These are phyloP conservation scores for Geotrichum histeridarum DNA, from an alignment of 1,139 yeast genomes.

Conservation along the genomic window DNA sequence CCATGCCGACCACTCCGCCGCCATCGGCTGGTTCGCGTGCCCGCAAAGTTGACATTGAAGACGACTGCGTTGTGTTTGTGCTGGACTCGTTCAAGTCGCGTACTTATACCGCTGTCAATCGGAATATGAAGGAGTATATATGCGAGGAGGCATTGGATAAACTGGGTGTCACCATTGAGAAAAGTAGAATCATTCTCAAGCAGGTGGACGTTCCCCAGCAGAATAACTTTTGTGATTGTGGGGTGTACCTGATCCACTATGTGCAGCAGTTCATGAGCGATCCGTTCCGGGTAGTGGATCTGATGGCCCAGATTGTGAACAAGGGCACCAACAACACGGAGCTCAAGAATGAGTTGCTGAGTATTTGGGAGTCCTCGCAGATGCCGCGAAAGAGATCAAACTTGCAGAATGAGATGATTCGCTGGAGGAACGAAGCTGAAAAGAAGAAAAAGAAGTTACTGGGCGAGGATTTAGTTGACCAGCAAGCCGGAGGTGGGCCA, in stretches of 20 bases:
- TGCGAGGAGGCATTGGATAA: conserved; percentile 66
- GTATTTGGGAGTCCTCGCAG: conserved; percentile 22
- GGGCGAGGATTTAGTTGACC: too few relatives aligned
- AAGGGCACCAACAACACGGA: not conserved
- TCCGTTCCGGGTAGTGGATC: conserved; percentile 46
- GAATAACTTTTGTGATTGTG: conserved; percentile 89
- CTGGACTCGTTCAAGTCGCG: conserved; percentile 60
- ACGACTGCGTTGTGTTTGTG: conserved; percentile 49
- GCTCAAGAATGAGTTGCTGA: conserved; percentile 15
- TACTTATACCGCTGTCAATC: conserved; percentile 34
- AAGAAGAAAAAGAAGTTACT: not conserved
- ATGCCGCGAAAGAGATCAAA: conserved; percentile 9
- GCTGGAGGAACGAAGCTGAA: not conserved
- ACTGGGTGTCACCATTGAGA: conserved; percentile 46
- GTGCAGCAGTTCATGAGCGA: conserved; percentile 57
- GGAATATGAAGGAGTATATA: conserved; percentile 59
- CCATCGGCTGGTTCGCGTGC: not conserved
- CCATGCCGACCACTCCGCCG: not conserved
- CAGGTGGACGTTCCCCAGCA: conserved; percentile 74
- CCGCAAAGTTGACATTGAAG: not conserved
- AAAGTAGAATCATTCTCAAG: conserved; percentile 41
- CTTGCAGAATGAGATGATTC: conserved; percentile 5
- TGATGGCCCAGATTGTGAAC: conserved; percentile 41
- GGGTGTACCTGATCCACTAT: conserved; percentile 83
- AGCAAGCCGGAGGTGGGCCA: too few relatives aligned